phyloP scores from a whole-genome alignment of 2,329 filamentous ascomycete genomes.

The Elsinoe arachidis region DNA sequence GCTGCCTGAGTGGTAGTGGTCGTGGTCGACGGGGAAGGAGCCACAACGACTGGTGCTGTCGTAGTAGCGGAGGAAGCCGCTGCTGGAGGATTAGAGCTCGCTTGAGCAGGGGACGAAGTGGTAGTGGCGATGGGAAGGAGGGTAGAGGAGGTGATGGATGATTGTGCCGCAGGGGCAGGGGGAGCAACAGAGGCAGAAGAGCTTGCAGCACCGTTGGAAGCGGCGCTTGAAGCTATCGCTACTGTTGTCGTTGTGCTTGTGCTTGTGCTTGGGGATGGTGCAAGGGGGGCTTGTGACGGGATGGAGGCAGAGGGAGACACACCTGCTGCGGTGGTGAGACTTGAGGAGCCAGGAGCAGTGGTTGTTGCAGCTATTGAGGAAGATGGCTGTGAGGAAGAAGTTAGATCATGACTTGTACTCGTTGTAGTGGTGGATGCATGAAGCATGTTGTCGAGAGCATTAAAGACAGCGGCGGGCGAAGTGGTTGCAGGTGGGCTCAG shows the following conservation, averaged over 20 bases:
- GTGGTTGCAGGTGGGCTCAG: background rate
- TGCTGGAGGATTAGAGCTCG: background rate
- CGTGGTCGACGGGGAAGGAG: background rate
- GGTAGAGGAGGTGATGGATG: background rate
- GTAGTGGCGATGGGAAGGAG: background rate
- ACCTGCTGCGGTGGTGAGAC: background rate
- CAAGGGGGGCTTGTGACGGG: background rate
- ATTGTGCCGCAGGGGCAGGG: background rate
- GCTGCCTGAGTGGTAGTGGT: background rate
- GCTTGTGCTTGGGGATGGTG: background rate
- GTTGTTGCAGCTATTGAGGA: background rate
- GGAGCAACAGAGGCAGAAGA: background rate
- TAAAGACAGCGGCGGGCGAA: background rate
- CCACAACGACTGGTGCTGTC: background rate
- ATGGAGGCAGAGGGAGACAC: background rate
- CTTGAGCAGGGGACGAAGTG: background rate
- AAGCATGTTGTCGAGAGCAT: background rate
- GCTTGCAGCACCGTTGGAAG: background rate
- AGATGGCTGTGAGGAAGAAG: background rate
- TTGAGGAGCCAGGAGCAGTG: background rate
- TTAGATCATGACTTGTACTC: conserved; percentile 3
- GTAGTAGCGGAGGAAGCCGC: background rate
- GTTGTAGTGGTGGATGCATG: background rate
- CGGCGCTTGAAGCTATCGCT: background rate
- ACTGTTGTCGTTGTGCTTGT: no score